A percentile compares a stretch with the other conserved stretches of the same genome.
Evolutionary conservation across 805 yeast species (phyloP).

Genomic region (Candida chauliodis): DNA sequence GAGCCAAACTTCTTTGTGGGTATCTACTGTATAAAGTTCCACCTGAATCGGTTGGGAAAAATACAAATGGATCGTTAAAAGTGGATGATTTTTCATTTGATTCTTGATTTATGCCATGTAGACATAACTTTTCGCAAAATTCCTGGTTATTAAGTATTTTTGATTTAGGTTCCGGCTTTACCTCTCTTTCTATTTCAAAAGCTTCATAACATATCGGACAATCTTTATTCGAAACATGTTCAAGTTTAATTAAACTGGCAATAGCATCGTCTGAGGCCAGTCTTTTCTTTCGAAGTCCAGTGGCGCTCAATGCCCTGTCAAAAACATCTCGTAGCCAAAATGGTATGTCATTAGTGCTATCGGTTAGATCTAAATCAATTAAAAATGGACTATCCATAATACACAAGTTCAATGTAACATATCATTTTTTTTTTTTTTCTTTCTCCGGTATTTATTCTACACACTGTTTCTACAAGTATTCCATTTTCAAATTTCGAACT

Average conservation of each 20-base stretch:
- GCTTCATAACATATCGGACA: slow-evolving; percentile 43
- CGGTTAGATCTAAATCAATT: slow-evolving; percentile 7
- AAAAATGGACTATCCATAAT: slow-evolving; percentile 6
- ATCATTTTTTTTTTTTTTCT: background rate
- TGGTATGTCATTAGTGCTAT: slow-evolving; percentile 22
- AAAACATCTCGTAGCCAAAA: slow-evolving; percentile 31
- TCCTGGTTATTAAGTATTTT: background rate
- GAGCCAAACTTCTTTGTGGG: slow-evolving; percentile 21
- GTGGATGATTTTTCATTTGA: slow-evolving; percentile 8
- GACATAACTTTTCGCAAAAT: background rate
- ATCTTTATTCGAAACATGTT: slow-evolving; percentile 16
- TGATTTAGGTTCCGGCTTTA: background rate
- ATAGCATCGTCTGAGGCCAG: slow-evolving; percentile 39
- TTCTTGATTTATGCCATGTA: slow-evolving; percentile 5
- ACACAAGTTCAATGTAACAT: background rate
- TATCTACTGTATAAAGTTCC: slow-evolving; percentile 22
- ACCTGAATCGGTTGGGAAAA: slow-evolving; percentile 28
- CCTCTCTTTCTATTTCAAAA: slow-evolving; percentile 9
- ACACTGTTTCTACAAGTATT: slow-evolving; percentile 22
- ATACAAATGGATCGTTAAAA: slow-evolving; percentile 31
- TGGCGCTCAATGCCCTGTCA: slow-evolving; percentile 31
- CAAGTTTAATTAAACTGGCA: slow-evolving; percentile 26
- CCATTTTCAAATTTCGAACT: slow-evolving; percentile 53
- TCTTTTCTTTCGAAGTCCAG: slow-evolving; percentile 20
- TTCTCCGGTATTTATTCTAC: background rate